Percentiles rank a stretch among this genome's conserved stretches.
Conservation (phyloP, 495 filamentous ascomycete genomes). For the Neurospora sp. region DNA sequence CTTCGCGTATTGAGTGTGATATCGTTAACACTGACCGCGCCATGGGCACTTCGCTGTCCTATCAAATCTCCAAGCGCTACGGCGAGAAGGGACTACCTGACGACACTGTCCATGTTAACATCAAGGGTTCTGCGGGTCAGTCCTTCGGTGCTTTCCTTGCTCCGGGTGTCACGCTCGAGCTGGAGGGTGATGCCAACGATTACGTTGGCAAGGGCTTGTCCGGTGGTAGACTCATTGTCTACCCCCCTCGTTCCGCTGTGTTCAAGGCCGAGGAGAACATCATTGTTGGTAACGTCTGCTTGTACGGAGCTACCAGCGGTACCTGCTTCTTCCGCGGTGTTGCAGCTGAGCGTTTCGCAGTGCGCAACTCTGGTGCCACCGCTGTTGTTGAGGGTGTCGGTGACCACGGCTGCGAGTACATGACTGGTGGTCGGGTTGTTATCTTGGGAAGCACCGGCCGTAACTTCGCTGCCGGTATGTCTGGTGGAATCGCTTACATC, state of each 20-base stretch:
- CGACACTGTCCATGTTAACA: conserved; percentile 94
- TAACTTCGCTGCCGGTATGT: conserved; percentile 99
- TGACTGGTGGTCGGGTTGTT: conserved; percentile 94
- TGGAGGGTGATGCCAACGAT: conserved; percentile 96
- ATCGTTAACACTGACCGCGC: conserved; percentile 97
- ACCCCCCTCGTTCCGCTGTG: conserved; percentile 84
- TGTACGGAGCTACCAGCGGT: conserved; percentile 91
- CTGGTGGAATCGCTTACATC: conserved; percentile 95
- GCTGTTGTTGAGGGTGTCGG: conserved; percentile 96
- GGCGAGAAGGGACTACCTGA: conserved; percentile 85
- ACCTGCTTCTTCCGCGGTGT: conserved; percentile 97
- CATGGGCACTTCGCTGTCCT: conserved; percentile 90
- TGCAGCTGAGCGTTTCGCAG: conserved; percentile 94
- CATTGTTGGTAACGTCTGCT: conserved; percentile 90
- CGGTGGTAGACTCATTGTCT: conserved; percentile 90
- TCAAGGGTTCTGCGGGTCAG: conserved; percentile 97
- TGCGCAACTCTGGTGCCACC: conserved; percentile 94
- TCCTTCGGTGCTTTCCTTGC: conserved; percentile 96
- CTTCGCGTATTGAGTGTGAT: conserved; percentile 92
- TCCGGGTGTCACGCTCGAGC: conserved; percentile 88
- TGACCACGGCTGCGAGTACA: conserved; percentile 99
- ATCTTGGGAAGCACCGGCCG: conserved; percentile 89
- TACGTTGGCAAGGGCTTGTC: conserved; percentile 98
- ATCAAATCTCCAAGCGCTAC: conserved; percentile 88
- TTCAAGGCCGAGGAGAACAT: conserved; percentile 99